Evolutionary conservation across 169 alveolate genomes (phyloP), one percentile per base, ranked within the genome.

Genomic region (Plasmodium falciparum): DNA sequence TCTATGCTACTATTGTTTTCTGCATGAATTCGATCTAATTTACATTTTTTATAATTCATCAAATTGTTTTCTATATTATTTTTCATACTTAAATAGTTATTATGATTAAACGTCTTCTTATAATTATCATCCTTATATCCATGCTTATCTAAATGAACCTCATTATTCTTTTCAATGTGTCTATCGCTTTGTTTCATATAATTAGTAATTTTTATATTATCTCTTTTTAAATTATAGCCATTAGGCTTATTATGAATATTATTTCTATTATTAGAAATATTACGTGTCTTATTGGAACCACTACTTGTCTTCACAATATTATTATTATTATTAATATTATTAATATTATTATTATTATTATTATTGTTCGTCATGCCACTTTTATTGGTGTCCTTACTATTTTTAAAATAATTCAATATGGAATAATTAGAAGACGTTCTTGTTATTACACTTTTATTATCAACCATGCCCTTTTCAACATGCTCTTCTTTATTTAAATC

Each of bases 41-140:
- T 62, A 22, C 29, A 62, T 22, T 49, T 76, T 39, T 76, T 76
- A 29, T 76, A 76, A 76, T 65, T 76, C 76, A 65, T 22, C 59
- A 76, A 56, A 56, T 76, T 76, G 43, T 47, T 22, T 39, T 76
- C 89, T 29, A 76, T 76, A 43, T 76, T 65, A 26, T 65, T 76
- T 47, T 76, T 76, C 89, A 76, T 62, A 45, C 50, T 63, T 65
- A 76, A 45, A 22, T 76, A 76, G 33, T 24, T 73, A 61, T 54
- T 15, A 8, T 74, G 86, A 61, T 73, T 73, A 15, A 61, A 17
- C 1, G 24, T 0, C 11, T 56, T 74, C 7, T 61, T 29, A 52
- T 70, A 29, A 58, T 22, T 13, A 45, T 17, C 43, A 29, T 24
- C 24, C 9, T 29, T 73, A 8, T 56, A 11, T 24, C 17, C 52